phyloP scores from a whole-genome alignment of 108 stramenopile species.

The Discostella pseudostelligera region DNA sequence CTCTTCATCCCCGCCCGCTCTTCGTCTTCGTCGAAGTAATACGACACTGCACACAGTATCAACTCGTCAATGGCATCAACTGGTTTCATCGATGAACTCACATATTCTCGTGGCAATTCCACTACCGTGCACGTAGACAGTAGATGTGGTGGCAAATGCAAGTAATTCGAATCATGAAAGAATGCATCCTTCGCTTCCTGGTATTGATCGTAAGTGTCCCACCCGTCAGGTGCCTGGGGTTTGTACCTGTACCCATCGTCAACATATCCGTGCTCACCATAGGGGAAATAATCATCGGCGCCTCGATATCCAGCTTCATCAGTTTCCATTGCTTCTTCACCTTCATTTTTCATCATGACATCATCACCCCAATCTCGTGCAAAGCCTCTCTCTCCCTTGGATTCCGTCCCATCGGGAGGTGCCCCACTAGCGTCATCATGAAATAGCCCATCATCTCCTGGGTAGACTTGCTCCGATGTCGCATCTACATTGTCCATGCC shows the following conservation, averaged over 20 bases:
- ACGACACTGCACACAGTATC: slow-evolving; percentile 71
- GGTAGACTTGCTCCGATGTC: too few relatives aligned
- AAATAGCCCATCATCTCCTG: too few relatives aligned
- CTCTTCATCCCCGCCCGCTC: slow-evolving; percentile 54
- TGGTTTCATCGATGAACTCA: slow-evolving; percentile 15
- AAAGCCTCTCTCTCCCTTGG: not conserved
- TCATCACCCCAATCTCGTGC: slow-evolving; percentile 25
- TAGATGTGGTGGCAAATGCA: slow-evolving; percentile 77
- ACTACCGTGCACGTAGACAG: slow-evolving; percentile 59
- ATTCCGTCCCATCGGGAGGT: slow-evolving; percentile 33
- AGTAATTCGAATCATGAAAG: slow-evolving; percentile 75
- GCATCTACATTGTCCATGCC: too few relatives aligned
- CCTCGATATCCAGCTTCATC: slow-evolving; percentile 8
- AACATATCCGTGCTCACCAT: slow-evolving; percentile 21
- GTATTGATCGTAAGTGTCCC: slow-evolving; percentile 52
- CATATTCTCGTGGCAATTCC: slow-evolving; percentile 67
- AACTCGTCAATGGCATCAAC: slow-evolving; percentile 60
- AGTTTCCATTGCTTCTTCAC: slow-evolving; percentile 1
- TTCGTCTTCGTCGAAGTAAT: slow-evolving; percentile 86
- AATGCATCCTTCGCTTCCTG: slow-evolving; percentile 54
- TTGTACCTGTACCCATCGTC: slow-evolving; percentile 31
- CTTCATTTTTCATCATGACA: slow-evolving; percentile 21
- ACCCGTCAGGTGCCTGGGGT: slow-evolving; percentile 27
- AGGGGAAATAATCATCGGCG: slow-evolving; percentile 35
- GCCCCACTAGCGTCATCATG: slow-evolving; percentile 39